A percentile compares a stretch with the other conserved stretches of the same genome.
These are phyloP conservation scores for Cladosporium sphaerospermum DNA, from an alignment of 2,329 filamentous ascomycete species.

Conservation along the genomic window DNA sequence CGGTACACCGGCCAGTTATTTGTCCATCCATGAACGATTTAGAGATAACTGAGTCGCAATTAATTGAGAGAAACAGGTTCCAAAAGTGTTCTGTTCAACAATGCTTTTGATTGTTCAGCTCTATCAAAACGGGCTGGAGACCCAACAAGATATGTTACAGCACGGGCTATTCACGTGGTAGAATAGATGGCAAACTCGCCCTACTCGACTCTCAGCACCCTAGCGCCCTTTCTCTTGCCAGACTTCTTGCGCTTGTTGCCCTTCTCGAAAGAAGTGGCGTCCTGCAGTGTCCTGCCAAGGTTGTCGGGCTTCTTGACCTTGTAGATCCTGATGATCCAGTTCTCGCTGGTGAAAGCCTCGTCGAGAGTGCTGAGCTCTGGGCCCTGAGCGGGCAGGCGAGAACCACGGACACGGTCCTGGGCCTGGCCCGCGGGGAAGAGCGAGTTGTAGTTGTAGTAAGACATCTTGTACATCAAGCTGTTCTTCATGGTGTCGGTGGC, in stretches of 20 bases:
- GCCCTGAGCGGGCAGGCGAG: slow-evolving; percentile 72
- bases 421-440: slow-evolving; percentile 91
- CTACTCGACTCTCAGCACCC: slow-evolving; percentile 67
- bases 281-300: slow-evolving; percentile 78
- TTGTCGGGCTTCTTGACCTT: slow-evolving; percentile 99
- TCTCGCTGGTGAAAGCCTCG: slow-evolving; percentile 97
- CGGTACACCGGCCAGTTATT: no score
- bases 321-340: slow-evolving; percentile 99
- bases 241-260: slow-evolving; percentile 80
- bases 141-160: neutral
- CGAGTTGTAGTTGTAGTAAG: slow-evolving; percentile 92
- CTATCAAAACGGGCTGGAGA: no score
- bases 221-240: slow-evolving; percentile 64
- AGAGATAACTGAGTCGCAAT: no score
- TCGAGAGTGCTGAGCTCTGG: slow-evolving; percentile 84
- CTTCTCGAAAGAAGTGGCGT: slow-evolving; percentile 62
- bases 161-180: neutral
- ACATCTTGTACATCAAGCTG: slow-evolving; percentile 99
- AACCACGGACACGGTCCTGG: slow-evolving; percentile 78
- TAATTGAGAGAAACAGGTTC: no score
- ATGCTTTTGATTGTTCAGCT: no score
- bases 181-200: no score
- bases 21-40: no score
- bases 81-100: no score
- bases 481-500: slow-evolving; percentile 98